Base-by-base conservation (phyloP, 768 basidiomycete genomes). In the Zangia roseola region DNA sequence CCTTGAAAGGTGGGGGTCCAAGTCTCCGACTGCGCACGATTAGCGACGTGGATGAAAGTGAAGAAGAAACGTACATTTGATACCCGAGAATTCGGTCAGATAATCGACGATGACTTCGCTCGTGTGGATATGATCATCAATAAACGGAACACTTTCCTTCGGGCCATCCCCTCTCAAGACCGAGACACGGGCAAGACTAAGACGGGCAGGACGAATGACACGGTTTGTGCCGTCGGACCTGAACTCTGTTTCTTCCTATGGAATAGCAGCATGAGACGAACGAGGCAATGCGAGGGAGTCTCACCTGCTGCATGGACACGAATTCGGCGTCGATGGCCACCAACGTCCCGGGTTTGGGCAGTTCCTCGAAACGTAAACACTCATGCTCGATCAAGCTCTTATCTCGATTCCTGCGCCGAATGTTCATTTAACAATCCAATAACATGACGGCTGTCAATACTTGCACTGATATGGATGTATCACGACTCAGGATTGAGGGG, bases 261-360 rank as follows among this genome's bases (percentile, higher is more conserved):
- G 48, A 10, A 34, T 28, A 38, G 25, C 46, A 38, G 7, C 12
- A 46, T 31, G 20, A 14, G 34, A n/a, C n/a, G n/a, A n/a, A n/a
- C n/a, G 24, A 20, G 8, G 40, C 21, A 26, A 38, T 14, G 10
- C n/a, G 4, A 20, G 16, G 19, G 1, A 26, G 45, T 41, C 60
- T 40, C 52, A 88, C 91, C 75, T 94, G 91, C 66, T 98, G 94
- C 81, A 99, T 89, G 6, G 86, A 88, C 20, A 99, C 95, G 62
- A 99, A 99, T 62, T 99, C 95, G 2, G 95, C 94, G 60, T 99
- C 97, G 53, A 99, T 97, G 4, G 95, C 86, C 31, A 99, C 85
- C 35, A 95, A 71, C 6, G 88, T 94, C 12, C 93, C 97, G 6
- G 87, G 84, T 47, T 71, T 79, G 0, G 95, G 94, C 8, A 97